A percentile compares a stretch with the other conserved stretches of the same genome.
Evolutionary conservation across 1,284 basidiomycete genomes (phyloP).

Genomic region (Trametes pubescens): DNA sequence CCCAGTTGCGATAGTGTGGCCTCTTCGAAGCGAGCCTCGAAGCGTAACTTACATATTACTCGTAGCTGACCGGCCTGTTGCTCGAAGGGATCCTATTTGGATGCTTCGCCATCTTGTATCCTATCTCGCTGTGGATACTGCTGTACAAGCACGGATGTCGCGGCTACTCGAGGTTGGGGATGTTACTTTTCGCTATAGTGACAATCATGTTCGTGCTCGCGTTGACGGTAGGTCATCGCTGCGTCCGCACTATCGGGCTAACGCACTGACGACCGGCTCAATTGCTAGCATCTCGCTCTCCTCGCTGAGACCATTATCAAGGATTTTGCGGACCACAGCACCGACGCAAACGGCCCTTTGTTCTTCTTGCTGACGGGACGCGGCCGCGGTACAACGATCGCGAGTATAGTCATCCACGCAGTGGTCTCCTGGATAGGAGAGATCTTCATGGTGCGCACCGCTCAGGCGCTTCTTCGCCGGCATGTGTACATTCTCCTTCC

Average conservation of each 20-base stretch:
- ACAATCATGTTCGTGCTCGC: neutral
- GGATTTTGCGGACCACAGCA: neutral
- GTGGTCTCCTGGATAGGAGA: neutral
- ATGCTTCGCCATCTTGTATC: neutral
- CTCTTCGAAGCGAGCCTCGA: too few relatives aligned
- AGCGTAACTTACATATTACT: neutral
- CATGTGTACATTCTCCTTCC: neutral
- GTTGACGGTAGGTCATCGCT: neutral
- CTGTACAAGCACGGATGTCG: neutral
- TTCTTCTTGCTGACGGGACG: neutral
- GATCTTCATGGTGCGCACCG: slow-evolving; percentile 1
- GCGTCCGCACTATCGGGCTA: neutral
- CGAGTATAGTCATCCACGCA: neutral
- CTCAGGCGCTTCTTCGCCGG: neutral
- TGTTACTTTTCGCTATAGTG: neutral
- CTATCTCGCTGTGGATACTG: slow-evolving; percentile 10
- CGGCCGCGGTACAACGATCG: neutral
- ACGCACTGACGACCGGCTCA: neutral
- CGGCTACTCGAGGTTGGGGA: neutral
- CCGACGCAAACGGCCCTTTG: neutral
- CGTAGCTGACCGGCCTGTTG: neutral
- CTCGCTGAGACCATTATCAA: neutral
- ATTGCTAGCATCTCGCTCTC: neutral
- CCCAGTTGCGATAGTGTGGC: too few relatives aligned
- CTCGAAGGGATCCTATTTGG: neutral